Evolutionary conservation across 1,284 basidiomycete genomes (phyloP).

Genomic region (Malassezia sp.): DNA sequence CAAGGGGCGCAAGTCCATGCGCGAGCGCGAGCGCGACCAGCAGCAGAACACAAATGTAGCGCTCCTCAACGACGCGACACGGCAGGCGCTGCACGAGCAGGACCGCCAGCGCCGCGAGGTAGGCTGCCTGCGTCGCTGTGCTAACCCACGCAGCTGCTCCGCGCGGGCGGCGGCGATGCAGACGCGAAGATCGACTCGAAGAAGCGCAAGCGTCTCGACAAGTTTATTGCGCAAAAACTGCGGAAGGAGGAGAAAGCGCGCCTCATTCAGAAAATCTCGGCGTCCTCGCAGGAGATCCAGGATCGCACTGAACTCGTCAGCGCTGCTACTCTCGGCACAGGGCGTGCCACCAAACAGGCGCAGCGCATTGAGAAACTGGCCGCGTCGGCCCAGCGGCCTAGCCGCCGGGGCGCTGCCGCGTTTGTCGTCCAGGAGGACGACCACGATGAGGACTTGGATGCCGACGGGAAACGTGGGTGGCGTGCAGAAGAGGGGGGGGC

Average conservation of each 20-base stretch:
- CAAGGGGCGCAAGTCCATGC: conserved; percentile 32
- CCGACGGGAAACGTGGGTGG: conserved; percentile 17
- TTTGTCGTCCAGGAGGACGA: conserved; percentile 34
- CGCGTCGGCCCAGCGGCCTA: conserved; percentile 9
- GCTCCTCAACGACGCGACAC: conserved; percentile 28
- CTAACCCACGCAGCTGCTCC: conserved; percentile 24
- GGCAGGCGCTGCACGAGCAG: conserved; percentile 21
- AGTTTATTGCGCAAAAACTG: conserved; percentile 44
- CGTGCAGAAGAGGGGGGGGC: conserved; percentile 19
- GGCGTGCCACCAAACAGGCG: conserved; percentile 26
- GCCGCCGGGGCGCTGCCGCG: conserved; percentile 19
- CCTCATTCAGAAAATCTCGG: conserved; percentile 38
- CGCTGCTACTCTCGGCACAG: conserved; percentile 41
- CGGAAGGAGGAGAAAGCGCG: conserved; percentile 42
- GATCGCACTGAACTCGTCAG: conserved; percentile 35
- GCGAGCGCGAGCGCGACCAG: conserved; percentile 20
- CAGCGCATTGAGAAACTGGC: conserved; percentile 27
- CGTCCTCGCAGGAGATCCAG: conserved; percentile 30
- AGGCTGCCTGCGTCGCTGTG: neutral
- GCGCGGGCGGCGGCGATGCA: conserved; percentile 25
- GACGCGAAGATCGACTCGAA: conserved; percentile 36
- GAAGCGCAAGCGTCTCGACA: conserved; percentile 46
- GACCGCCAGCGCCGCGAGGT: conserved; percentile 20
- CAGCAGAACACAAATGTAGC: conserved; percentile 31
- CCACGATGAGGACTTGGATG: conserved; percentile 20